Conservation (phyloP, 2,329 filamentous ascomycete genomes). For the Pochonia chlamydosporia region DNA sequence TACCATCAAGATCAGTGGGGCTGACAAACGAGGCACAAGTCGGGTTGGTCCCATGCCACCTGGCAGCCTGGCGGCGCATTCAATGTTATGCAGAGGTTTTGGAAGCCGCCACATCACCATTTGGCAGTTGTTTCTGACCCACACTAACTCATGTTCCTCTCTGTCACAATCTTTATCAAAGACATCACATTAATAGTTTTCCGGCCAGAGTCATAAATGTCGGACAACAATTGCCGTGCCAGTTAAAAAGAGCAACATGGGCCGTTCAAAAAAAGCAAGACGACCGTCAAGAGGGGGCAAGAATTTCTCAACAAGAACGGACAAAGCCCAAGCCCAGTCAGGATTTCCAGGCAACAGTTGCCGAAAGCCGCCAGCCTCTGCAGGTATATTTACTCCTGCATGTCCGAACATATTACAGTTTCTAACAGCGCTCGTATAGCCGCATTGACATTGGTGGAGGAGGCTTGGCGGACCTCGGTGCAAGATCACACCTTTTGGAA, state of each 20-base stretch:
- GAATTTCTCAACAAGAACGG: background rate
- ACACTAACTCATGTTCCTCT: no score
- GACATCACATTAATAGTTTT: no score
- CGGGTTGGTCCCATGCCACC: no score
- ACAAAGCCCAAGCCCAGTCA: background rate
- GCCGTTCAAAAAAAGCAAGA: background rate
- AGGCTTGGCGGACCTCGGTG: conserved; percentile 43
- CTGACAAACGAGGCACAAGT: no score
- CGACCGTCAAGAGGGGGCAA: background rate
- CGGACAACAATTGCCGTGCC: no score
- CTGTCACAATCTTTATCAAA: no score
- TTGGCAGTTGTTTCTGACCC: no score
- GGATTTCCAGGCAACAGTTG: background rate
- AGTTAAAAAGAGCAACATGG: conserved; percentile 1
- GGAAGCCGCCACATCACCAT: no score
- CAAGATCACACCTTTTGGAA: conserved; percentile 37
- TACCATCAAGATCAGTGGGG: no score
- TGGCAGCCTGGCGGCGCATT: no score
- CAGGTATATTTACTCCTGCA: background rate
- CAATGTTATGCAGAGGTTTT: no score
- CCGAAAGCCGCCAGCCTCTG: background rate
- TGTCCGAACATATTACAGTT: background rate
- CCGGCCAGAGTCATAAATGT: no score
- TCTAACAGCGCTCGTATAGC: background rate
- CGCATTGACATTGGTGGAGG: conserved; percentile 33